A percentile compares a stretch with the other conserved stretches of the same genome.
These are phyloP conservation scores for Pythium phragmitis DNA, from an alignment of 352 stramenopile genomes.

Conservation along the genomic window DNA sequence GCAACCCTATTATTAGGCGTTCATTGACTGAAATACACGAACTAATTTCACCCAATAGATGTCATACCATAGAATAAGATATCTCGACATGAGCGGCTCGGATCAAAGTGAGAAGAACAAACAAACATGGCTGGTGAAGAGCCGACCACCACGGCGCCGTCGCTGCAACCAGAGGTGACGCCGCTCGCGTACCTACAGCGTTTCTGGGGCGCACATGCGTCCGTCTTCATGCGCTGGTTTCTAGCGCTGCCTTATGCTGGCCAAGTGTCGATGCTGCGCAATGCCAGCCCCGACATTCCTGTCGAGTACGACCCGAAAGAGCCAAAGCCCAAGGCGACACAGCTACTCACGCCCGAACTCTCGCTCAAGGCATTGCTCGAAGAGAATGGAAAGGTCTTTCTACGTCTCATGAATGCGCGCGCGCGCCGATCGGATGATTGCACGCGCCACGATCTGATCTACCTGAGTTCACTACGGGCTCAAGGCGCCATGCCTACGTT, in stretches of 20 bases:
- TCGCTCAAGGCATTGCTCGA: conserved; percentile 70
- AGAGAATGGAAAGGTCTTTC: conserved; percentile 76
- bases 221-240: conserved; percentile 86
- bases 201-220: conserved; percentile 76
- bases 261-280: conserved; percentile 73
- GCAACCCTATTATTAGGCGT: background rate
- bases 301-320: conserved; percentile 52
- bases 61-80: background rate
- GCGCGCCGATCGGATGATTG: conserved; percentile 68
- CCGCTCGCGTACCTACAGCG: conserved; percentile 57
- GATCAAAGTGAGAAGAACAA: background rate
- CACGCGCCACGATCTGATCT: conserved; percentile 72
- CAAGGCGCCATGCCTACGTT: conserved; percentile 80
- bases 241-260: conserved; percentile 70
- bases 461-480: conserved; percentile 56
- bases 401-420: conserved; percentile 76
- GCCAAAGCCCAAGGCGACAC: conserved; percentile 47
- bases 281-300: conserved; percentile 77
- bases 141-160: background rate
- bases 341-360: conserved; percentile 74
- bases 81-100: conserved; percentile 2
- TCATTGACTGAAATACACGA: background rate
- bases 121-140: conserved; percentile 25
- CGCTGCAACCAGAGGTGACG: conserved; percentile 30
- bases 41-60: conserved; percentile 10